Base-by-base conservation (phyloP, 129 eudicot species). In the Pulicaria dysenterica region DNA sequence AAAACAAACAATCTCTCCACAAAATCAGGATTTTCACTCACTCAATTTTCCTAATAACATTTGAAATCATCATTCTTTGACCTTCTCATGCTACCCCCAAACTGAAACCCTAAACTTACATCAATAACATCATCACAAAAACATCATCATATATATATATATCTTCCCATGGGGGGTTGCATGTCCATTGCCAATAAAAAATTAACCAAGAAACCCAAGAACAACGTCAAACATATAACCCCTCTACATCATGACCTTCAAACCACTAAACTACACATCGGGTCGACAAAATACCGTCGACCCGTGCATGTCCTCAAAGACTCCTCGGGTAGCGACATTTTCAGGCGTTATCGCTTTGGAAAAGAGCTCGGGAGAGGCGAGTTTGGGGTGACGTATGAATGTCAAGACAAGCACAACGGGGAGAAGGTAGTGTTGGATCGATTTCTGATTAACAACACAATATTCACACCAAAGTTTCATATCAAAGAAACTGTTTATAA, bases 311-410 rank as follows among this genome's bases (percentile, higher is more conserved):
- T 91, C 8, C 64, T 92, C 37, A 41, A 37, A 5, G 96, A 89
- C 14, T 83, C 85, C 0, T 58, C 83, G 0, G 87, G 85, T 0
- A 60, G 79, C 67, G 77, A 89, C 34, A 82, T 89, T 11, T 65
- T 12, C 40, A 64, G 51, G n/a, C 69, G 73, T 9, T 93, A 93
- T 46, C 67, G 62, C 10, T 80, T 92, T 6, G 98, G 98, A 11
- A 83, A 79, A 71, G 98, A 92, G 73, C 80, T 92, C 0, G 98
- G 98, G 66, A 83, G 96, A 67, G 96, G 96, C 5, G 98, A 92
- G 70, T 89, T 92, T 39, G 98, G 98, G 44, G 80, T 92, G 37
- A 92, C 98, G n/a, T 92, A 92, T 57, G 79, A 77, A 45, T 92
- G 97, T 66, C 64, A 66, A 12, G 88, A 89, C 19, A 63, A 77